These are phyloP conservation scores for Cladosporium oxysporum DNA, from an alignment of 2,329 filamentous ascomycete species.

Conservation along the genomic window DNA sequence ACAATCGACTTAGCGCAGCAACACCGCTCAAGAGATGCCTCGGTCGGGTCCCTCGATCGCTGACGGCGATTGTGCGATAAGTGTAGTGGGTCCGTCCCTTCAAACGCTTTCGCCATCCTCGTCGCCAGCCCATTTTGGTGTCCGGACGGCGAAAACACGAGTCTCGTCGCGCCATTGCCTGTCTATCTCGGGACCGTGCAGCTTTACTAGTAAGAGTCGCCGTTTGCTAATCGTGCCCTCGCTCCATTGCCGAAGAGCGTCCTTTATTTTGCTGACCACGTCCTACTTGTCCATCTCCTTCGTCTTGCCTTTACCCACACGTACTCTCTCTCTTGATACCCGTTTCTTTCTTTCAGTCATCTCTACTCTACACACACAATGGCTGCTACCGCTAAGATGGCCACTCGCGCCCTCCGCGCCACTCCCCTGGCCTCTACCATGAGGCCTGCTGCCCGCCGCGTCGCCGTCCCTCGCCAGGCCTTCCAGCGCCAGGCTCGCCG, in stretches of 20 bases:
- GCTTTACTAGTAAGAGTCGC: not conserved
- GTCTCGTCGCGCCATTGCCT: conserved; percentile 1
- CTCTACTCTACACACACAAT: conserved; percentile 30
- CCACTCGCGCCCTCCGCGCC: conserved; percentile 42
- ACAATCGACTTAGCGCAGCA: not conserved
- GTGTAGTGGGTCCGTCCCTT: conserved; percentile 16
- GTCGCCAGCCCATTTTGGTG: conserved; percentile 15
- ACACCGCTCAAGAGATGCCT: not conserved
- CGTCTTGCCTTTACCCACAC: not conserved
- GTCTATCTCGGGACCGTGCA: conserved; percentile 15
- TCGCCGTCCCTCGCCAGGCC: conserved; percentile 64
- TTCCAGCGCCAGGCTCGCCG: conserved; percentile 76
- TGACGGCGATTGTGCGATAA: conserved; percentile 18
- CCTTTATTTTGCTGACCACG: conserved; percentile 20
- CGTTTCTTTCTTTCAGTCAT: conserved; percentile 15
- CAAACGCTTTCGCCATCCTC: conserved; percentile 13
- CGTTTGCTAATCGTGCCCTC: conserved; percentile 15
- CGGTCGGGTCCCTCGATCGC: not conserved
- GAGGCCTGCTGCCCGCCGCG: conserved; percentile 56
- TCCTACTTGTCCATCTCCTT: not conserved
- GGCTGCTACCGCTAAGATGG: conserved; percentile 41
- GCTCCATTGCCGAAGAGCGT: conserved; percentile 10
- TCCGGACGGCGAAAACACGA: conserved; percentile 7
- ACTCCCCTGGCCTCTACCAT: conserved; percentile 54
- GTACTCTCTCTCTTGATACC: conserved; percentile 3